These are phyloP conservation scores for Nannizziopsis arthrosporioides DNA, from an alignment of 2,329 filamentous ascomycete species.

Conservation along the genomic window DNA sequence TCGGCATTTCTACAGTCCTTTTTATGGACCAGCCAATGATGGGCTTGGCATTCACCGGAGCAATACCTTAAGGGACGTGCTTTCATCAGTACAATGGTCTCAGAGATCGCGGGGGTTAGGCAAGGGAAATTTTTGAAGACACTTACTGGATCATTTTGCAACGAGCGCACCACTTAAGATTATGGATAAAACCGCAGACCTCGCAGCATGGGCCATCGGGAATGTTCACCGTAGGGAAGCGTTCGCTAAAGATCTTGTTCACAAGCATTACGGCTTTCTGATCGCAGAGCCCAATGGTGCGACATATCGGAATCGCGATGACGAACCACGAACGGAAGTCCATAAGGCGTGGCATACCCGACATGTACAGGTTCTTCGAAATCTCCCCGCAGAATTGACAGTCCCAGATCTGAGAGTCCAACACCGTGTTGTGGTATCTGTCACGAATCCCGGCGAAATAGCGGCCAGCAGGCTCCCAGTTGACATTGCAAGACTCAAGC, in stretches of 20 bases:
- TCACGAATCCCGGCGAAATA: slow-evolving; percentile 5
- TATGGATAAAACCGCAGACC: slow-evolving; percentile 7
- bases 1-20: slow-evolving; percentile 5
- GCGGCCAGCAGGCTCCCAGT: slow-evolving; percentile 7
- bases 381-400: slow-evolving; percentile 9
- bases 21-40: slow-evolving; percentile 7
- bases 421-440: slow-evolving; percentile 4
- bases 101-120: background rate
- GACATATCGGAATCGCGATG: slow-evolving; percentile 8
- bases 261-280: slow-evolving; percentile 1
- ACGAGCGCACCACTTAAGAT: slow-evolving; percentile 5
- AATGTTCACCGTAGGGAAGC: background rate
- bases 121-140: background rate
- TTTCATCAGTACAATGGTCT: background rate
- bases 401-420: slow-evolving; percentile 7
- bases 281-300: slow-evolving; percentile 2
- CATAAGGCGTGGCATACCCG: slow-evolving; percentile 9
- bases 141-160: slow-evolving; percentile 9
- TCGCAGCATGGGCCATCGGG: slow-evolving; percentile 8
- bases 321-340: slow-evolving; percentile 3
- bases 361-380: slow-evolving; percentile 6
- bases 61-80: slow-evolving; percentile 1
- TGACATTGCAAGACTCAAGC: background rate
- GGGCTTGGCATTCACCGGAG: slow-evolving; percentile 5
- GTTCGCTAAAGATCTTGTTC: slow-evolving; percentile 3